Evolutionary conservation across 495 filamentous ascomycete genomes (phyloP).

Genomic region (Tuber borchii): DNA sequence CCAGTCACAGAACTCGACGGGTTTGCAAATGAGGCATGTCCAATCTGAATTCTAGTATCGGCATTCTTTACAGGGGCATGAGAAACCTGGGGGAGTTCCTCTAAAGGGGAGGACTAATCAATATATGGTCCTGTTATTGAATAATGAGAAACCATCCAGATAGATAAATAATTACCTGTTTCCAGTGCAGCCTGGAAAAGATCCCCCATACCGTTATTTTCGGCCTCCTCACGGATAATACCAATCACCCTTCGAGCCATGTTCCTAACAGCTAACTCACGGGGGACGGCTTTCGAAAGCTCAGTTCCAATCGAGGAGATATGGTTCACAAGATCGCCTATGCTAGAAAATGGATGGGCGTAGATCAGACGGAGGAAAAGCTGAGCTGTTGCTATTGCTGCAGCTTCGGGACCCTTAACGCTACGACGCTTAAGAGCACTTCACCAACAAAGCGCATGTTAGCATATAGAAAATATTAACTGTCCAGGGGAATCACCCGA

Average conservation of each 20-base stretch:
- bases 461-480: background rate
- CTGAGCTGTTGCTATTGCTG: slow-evolving; percentile 82
- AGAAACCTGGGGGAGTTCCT: slow-evolving; percentile 14
- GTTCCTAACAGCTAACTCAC: slow-evolving; percentile 87
- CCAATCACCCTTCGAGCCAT: slow-evolving; percentile 84
- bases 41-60: background rate
- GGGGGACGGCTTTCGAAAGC: slow-evolving; percentile 72
- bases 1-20: slow-evolving; percentile 25
- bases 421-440: slow-evolving; percentile 70
- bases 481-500: slow-evolving; percentile 18
- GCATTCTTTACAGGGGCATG: background rate
- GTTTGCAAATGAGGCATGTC: background rate
- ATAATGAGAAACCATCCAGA: slow-evolving; percentile 5
- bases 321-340: slow-evolving; percentile 66
- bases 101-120: slow-evolving; percentile 7
- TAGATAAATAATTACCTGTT: slow-evolving; percentile 17
- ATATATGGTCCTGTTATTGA: background rate
- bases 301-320: slow-evolving; percentile 67
- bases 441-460: background rate
- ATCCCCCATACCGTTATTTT: slow-evolving; percentile 69
- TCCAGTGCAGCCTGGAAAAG: slow-evolving; percentile 50
- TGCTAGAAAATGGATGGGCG: slow-evolving; percentile 62
- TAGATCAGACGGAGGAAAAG: slow-evolving; percentile 78
- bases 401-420: slow-evolving; percentile 76
- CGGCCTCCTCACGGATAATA: slow-evolving; percentile 81